Conservation (phyloP, 805 yeast genomes). For the Myxozyma kluyveri region DNA sequence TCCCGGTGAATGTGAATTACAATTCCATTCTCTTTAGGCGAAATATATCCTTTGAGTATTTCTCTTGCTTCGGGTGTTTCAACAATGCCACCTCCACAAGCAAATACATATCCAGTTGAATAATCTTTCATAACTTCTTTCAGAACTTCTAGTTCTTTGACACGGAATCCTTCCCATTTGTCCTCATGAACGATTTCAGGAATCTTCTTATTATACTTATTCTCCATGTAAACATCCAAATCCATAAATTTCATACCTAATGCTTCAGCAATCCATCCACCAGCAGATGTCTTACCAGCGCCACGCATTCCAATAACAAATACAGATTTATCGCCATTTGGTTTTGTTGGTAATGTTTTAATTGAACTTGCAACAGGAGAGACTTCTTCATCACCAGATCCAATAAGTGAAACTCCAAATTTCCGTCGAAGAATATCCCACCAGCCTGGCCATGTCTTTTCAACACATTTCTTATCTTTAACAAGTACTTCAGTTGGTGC, state of each 20-base stretch:
- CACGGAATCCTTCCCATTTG: constrained; percentile 90
- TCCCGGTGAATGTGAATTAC: constrained; percentile 91
- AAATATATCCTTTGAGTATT: constrained; percentile 53
- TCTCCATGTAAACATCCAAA: constrained; percentile 70
- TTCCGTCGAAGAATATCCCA: constrained; percentile 85
- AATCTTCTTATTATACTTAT: constrained; percentile 43
- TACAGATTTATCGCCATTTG: constrained; percentile 28
- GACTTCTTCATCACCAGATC: constrained; percentile 41
- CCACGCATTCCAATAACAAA: constrained; percentile 88
- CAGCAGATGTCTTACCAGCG: constrained; percentile 88
- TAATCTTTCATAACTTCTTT: constrained; percentile 46
- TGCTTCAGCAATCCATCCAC: constrained; percentile 70
- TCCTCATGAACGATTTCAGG: constrained; percentile 53
- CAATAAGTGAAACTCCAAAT: constrained; percentile 65
- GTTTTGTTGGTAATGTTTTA: not conserved
- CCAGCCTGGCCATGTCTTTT: constrained; percentile 99
- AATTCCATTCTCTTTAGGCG: constrained; percentile 55
- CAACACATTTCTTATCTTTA: constrained; percentile 86
- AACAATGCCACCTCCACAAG: constrained; percentile 97
- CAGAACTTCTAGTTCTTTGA: constrained; percentile 58
- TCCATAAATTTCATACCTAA: constrained; percentile 71
- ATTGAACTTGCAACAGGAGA: constrained; percentile 24
- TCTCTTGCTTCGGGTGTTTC: constrained; percentile 70
- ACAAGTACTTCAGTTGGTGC: constrained; percentile 61
- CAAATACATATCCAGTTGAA: constrained; percentile 61